phyloP scores from a whole-genome alignment of 2,329 filamentous ascomycete genomes.

The Sordariomycetes sp. region DNA sequence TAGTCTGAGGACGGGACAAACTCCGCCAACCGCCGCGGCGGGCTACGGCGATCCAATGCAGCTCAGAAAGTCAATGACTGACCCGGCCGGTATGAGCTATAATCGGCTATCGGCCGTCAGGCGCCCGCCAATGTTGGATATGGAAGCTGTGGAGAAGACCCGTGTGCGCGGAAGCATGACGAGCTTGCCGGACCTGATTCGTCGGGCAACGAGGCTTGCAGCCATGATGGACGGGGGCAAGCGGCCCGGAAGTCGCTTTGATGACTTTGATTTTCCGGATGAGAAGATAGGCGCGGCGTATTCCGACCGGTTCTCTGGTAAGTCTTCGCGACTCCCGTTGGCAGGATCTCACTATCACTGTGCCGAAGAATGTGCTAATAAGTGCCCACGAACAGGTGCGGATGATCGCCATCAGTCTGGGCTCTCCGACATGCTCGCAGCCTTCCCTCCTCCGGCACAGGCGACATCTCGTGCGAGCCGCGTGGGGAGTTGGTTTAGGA shows the following conservation, averaged over 20 bases:
- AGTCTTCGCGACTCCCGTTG: constrained; percentile 8
- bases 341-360: neutral
- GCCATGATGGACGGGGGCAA: constrained; percentile 78
- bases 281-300: constrained; percentile 27
- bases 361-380: neutral
- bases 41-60: constrained; percentile 21
- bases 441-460: constrained; percentile 52
- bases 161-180: constrained; percentile 73
- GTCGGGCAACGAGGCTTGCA: constrained; percentile 75
- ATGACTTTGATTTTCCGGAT: constrained; percentile 40
- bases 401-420: constrained; percentile 38
- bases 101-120: constrained; percentile 44
- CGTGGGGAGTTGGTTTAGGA: constrained; percentile 28
- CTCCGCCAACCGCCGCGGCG: neutral
- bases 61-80: constrained; percentile 14
- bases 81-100: constrained; percentile 17
- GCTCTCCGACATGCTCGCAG: constrained; percentile 54
- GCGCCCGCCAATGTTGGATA: constrained; percentile 65
- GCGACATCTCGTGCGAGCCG: constrained; percentile 33
- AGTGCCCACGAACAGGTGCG: constrained; percentile 9
- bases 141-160: constrained; percentile 61
- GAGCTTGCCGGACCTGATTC: constrained; percentile 83
- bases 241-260: constrained; percentile 48
- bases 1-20: neutral
- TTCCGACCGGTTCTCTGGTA: constrained; percentile 23